Evolutionary conservation across 495 filamentous ascomycete species (phyloP).

Genomic region (Staphylotrichum longicolle): DNA sequence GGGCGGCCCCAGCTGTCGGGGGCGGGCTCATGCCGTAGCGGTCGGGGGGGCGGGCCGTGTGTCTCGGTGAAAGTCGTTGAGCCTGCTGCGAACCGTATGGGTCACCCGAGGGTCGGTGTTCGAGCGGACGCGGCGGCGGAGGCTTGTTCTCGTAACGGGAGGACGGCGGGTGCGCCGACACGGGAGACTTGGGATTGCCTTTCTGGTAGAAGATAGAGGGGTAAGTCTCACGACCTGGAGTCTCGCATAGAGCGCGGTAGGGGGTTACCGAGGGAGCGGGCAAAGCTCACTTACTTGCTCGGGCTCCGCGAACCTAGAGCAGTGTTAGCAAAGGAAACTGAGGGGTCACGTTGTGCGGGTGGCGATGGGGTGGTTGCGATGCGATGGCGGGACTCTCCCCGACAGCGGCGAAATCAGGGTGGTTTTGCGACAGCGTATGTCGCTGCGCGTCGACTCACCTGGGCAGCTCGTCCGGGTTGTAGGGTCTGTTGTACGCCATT

Average conservation of each 20-base stretch:
- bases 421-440: background rate
- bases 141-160: conserved; percentile 45
- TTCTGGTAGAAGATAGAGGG: conserved; percentile 29
- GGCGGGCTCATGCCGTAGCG: conserved; percentile 36
- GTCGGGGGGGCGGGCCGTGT: conserved; percentile 21
- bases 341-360: background rate
- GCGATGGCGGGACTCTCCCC: conserved; percentile 15
- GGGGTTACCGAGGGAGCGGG: conserved; percentile 12
- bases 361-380: conserved; percentile 5
- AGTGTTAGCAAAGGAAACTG: conserved; percentile 25
- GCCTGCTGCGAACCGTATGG: conserved; percentile 22
- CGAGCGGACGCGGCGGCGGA: conserved; percentile 35
- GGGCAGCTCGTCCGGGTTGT: conserved; percentile 96
- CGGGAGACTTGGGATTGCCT: conserved; percentile 25
- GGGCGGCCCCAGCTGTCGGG: conserved; percentile 44
- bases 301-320: conserved; percentile 81
- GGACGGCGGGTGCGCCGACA: conserved; percentile 20
- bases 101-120: conserved; percentile 28
- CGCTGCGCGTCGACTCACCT: conserved; percentile 60
- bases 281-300: conserved; percentile 77
- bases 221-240: no score
- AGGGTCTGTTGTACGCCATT: conserved; percentile 93
- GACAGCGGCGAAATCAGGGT: conserved; percentile 21
- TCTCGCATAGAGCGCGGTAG: conserved; percentile 3
- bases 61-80: conserved; percentile 26